Conservation (phyloP, 2,329 filamentous ascomycete genomes). For the Sporothrix luriei region DNA sequence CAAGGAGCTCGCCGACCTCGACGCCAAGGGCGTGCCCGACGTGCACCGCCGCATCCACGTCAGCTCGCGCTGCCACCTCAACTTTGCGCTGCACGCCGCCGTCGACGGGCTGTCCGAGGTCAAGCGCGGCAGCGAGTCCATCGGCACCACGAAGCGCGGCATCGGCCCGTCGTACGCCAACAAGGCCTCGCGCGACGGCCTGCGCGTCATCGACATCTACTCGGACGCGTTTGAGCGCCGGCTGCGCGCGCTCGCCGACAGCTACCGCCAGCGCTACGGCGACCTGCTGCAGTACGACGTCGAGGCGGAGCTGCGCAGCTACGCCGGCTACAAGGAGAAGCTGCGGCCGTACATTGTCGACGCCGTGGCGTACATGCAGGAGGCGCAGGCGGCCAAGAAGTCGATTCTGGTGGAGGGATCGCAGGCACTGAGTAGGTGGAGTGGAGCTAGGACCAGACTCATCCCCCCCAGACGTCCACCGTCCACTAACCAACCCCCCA, state of each 20-base stretch:
- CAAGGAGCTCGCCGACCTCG: slow-evolving; percentile 47
- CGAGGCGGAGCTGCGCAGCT: slow-evolving; percentile 67
- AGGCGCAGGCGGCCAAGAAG: slow-evolving; percentile 55
- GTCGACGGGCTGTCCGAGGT: slow-evolving; percentile 58
- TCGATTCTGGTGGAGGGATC: slow-evolving; percentile 65
- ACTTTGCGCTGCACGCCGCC: slow-evolving; percentile 65
- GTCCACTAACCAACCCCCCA: not conserved
- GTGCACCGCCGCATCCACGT: slow-evolving; percentile 60
- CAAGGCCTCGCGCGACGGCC: slow-evolving; percentile 66
- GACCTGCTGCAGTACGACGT: slow-evolving; percentile 62
- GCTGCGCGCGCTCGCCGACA: slow-evolving; percentile 61
- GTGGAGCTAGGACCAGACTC: too few relatives aligned
- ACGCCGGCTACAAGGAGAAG: slow-evolving; percentile 60
- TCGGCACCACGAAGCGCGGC: slow-evolving; percentile 38
- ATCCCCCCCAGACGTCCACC: not conserved
- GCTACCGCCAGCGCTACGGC: slow-evolving; percentile 70
- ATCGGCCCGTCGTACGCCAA: slow-evolving; percentile 46
- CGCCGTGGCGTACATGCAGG: slow-evolving; percentile 56
- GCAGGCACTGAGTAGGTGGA: slow-evolving; percentile 34
- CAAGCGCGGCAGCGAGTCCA: slow-evolving; percentile 44
- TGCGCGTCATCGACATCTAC: slow-evolving; percentile 69
- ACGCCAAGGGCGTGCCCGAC: slow-evolving; percentile 45
- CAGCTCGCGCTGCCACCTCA: slow-evolving; percentile 64
- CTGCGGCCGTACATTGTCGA: slow-evolving; percentile 67
- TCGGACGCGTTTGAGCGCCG: slow-evolving; percentile 68